A percentile compares a stretch with the other conserved stretches of the same genome.
These are phyloP conservation scores for Sporothrix euskadiensis DNA, from an alignment of 2,329 filamentous ascomycete genomes.

Conservation along the genomic window DNA sequence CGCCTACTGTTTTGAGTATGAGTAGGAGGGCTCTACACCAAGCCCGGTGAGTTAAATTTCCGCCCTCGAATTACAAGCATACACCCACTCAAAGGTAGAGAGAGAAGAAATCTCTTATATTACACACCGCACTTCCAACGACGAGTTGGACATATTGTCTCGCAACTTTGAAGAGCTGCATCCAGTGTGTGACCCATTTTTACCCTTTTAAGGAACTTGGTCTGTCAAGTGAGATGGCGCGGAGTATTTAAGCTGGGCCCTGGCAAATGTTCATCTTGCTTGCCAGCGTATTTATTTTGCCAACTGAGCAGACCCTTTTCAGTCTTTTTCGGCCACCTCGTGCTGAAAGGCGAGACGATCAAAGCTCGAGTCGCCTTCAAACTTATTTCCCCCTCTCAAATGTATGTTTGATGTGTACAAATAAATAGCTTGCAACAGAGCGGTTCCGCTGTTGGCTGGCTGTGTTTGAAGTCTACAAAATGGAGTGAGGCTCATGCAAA, in stretches of 20 bases:
- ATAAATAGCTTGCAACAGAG: neutral
- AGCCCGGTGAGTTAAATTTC: too few relatives aligned
- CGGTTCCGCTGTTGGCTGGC: neutral
- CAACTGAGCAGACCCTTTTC: neutral
- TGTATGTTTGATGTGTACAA: too few relatives aligned
- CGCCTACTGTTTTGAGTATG: too few relatives aligned
- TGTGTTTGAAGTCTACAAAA: neutral
- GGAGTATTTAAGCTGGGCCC: neutral
- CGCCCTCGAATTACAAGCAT: too few relatives aligned
- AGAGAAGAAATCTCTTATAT: neutral
- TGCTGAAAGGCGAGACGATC: too few relatives aligned
- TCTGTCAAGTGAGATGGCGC: constrained; percentile 7
- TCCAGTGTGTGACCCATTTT: neutral
- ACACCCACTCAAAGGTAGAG: neutral
- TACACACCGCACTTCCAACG: neutral
- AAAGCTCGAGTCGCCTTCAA: too few relatives aligned
- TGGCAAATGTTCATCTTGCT: neutral
- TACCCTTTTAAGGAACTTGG: neutral
- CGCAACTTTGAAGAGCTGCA: neutral
- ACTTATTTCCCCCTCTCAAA: too few relatives aligned
- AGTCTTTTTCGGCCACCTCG: neutral
- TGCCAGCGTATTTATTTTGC: neutral
- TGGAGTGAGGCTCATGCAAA: neutral
- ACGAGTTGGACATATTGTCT: neutral
- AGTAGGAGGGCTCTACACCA: too few relatives aligned